Evolutionary conservation across 768 basidiomycete genomes (phyloP).

Genomic region (Pleurotus eryngii): DNA sequence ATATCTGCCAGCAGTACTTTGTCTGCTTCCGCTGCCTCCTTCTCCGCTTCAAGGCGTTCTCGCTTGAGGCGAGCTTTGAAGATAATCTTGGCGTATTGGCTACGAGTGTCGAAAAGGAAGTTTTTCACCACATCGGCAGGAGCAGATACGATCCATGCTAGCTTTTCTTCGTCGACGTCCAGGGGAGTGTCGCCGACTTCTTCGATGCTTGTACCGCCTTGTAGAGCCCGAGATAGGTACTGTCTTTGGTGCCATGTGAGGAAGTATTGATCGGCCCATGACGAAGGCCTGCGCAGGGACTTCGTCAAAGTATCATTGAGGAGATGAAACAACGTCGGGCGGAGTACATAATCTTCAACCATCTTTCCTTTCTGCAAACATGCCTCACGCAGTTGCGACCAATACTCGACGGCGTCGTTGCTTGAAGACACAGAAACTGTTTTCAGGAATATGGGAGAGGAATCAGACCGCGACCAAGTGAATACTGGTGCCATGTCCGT

Average conservation of each 20-base stretch:
- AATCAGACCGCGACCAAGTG: constrained; percentile 55
- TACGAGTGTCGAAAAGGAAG: constrained; percentile 40
- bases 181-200: constrained; percentile 35
- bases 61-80: constrained; percentile 38
- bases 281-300: constrained; percentile 53
- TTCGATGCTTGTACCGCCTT: background rate
- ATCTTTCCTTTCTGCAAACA: constrained; percentile 22
- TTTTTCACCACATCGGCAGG: constrained; percentile 44
- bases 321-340: constrained; percentile 10
- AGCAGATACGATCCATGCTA: constrained; percentile 54
- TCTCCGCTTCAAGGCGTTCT: constrained; percentile 29
- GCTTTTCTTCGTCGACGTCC: constrained; percentile 36
- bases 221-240: constrained; percentile 38
- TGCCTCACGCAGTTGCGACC: constrained; percentile 52
- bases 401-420: constrained; percentile 45
- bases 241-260: constrained; percentile 67
- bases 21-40: constrained; percentile 35
- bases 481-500: constrained; percentile 51
- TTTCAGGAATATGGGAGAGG: constrained; percentile 53
- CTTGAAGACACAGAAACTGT: constrained; percentile 36
- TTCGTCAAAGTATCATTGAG: constrained; percentile 31
- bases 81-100: constrained; percentile 37
- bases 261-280: constrained; percentile 61
- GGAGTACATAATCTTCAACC: background rate
- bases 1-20: constrained; percentile 58